Evolutionary conservation across 1,284 basidiomycete genomes (phyloP).

Genomic region (Fomitopsis betulina): DNA sequence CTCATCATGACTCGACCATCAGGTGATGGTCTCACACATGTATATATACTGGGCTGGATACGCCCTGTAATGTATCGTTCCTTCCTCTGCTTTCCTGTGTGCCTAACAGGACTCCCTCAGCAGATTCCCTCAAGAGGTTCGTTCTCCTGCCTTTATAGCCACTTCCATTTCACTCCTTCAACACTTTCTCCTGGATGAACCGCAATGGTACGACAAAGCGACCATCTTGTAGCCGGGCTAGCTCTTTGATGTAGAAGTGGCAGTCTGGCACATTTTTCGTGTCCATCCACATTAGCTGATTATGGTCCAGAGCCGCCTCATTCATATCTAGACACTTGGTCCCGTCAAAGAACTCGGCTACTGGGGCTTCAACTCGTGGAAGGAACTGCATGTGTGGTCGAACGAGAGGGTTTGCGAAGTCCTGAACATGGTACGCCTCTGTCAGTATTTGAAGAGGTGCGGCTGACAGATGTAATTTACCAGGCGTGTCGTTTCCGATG

Average conservation of each 20-base stretch:
- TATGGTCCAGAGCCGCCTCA: neutral
- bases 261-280: neutral
- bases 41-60: too few relatives aligned
- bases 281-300: slow-evolving; percentile 1
- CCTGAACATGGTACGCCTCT: neutral
- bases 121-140: too few relatives aligned
- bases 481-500: neutral
- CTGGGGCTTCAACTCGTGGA: neutral
- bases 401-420: neutral
- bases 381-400: neutral
- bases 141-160: too few relatives aligned
- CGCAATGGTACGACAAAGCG: slow-evolving; percentile 9
- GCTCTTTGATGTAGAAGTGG: slow-evolving; percentile 16
- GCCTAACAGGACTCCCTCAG: too few relatives aligned
- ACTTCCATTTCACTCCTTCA: too few relatives aligned
- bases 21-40: too few relatives aligned
- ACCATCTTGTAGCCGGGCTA: slow-evolving; percentile 16
- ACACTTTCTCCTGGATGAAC: neutral
- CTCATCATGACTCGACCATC: too few relatives aligned
- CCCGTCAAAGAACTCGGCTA: neutral
- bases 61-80: too few relatives aligned
- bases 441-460: neutral
- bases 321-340: neutral
- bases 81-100: too few relatives aligned
- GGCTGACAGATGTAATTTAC: too few relatives aligned